Percentiles rank a stretch among this genome's conserved stretches.
These are phyloP conservation scores for Penicillium turbatum DNA, from an alignment of 495 filamentous ascomycete genomes.

Conservation along the genomic window DNA sequence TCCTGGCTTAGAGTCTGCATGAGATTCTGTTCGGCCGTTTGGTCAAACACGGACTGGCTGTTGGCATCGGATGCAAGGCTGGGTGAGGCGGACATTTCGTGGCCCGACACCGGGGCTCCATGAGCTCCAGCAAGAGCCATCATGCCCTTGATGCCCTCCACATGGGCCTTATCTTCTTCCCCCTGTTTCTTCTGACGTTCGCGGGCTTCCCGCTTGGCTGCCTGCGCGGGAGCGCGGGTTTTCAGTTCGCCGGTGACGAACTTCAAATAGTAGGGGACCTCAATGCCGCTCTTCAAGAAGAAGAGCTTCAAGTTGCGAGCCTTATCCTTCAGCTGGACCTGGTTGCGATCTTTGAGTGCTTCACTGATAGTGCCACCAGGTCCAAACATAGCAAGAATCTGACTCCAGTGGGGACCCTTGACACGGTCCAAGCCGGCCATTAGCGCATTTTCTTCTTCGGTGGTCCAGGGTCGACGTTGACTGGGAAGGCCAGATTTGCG, in stretches of 20 bases:
- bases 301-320: conserved; percentile 92
- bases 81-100: conserved; percentile 47
- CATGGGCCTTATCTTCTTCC: conserved; percentile 66
- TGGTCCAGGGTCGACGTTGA: conserved; percentile 85
- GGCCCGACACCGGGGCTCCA: conserved; percentile 32
- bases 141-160: conserved; percentile 69
- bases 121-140: conserved; percentile 54
- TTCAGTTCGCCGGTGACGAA: conserved; percentile 92
- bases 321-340: conserved; percentile 95
- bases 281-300: conserved; percentile 88
- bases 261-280: conserved; percentile 87
- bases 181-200: conserved; percentile 61
- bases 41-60: conserved; percentile 36
- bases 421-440: conserved; percentile 91
- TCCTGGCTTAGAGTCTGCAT: conserved; percentile 49
- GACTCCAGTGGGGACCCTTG: conserved; percentile 92
- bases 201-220: conserved; percentile 74
- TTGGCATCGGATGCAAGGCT: conserved; percentile 38
- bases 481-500: conserved; percentile 73
- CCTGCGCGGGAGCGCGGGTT: conserved; percentile 79
- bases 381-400: conserved; percentile 87
- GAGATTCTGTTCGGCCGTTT: conserved; percentile 46
- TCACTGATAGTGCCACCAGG: conserved; percentile 77
- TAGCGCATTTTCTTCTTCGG: conserved; percentile 85
- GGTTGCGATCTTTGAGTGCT: conserved; percentile 85